phyloP scores from a whole-genome alignment of 371 early-diverging fungal species.

The Massospora cicadina region DNA sequence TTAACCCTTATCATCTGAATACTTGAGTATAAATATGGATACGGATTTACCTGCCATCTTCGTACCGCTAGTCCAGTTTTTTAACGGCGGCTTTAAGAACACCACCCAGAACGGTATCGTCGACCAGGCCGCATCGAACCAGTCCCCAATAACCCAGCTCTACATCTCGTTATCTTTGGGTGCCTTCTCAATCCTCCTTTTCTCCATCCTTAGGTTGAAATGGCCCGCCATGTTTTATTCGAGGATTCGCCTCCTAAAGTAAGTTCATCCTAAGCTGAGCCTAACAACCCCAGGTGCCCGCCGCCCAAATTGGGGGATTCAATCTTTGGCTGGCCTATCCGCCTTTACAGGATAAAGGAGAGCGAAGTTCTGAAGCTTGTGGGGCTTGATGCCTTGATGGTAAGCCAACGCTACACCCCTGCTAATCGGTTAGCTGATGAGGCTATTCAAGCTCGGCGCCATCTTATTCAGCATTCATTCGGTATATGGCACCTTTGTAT shows the following conservation, averaged over 20 bases:
- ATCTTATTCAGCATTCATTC: slow-evolving; percentile 4
- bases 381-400: slow-evolving; percentile 44
- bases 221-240: neutral
- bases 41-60: neutral
- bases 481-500: slow-evolving; percentile 4
- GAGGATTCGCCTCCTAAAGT: neutral
- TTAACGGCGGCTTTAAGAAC: neutral
- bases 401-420: neutral
- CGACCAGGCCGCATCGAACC: neutral
- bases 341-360: neutral
- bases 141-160: neutral
- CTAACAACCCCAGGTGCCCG: neutral
- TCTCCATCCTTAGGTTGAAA: neutral
- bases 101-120: neutral
- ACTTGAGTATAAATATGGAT: no score
- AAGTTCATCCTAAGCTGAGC: neutral
- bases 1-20: no score
- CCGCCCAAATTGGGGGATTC: slow-evolving; percentile 1
- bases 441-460: slow-evolving; percentile 22
- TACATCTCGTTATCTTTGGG: neutral
- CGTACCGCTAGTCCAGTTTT: neutral
- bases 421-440: slow-evolving; percentile 19
- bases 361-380: slow-evolving; percentile 15
- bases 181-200: neutral
- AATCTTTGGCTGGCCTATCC: slow-evolving; percentile 9